Percentiles rank a stretch among this genome's conserved stretches.
Evolutionary conservation across 768 basidiomycete species (phyloP).

Genomic region (Mycena amicta): DNA sequence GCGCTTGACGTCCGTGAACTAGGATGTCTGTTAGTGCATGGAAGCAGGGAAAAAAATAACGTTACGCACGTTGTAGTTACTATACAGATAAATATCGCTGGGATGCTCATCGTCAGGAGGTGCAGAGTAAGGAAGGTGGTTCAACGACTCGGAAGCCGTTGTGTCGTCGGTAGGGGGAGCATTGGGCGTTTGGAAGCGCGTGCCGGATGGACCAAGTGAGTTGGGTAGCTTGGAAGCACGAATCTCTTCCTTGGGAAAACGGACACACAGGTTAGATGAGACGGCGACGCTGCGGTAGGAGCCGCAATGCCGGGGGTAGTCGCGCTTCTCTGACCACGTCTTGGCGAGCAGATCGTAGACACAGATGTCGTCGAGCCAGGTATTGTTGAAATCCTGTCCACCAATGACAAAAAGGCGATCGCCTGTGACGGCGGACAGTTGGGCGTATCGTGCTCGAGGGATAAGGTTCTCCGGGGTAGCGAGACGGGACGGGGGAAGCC

Average conservation of each 20-base stretch:
- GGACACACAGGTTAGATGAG: constrained; percentile 66
- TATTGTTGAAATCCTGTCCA: constrained; percentile 91
- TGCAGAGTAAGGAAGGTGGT: constrained; percentile 78
- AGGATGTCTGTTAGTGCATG: constrained; percentile 3
- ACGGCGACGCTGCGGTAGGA: constrained; percentile 95
- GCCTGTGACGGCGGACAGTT: constrained; percentile 85
- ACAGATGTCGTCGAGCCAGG: constrained; percentile 92
- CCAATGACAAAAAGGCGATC: constrained; percentile 90
- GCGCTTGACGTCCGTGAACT: constrained; percentile 95
- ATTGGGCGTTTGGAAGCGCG: constrained; percentile 57
- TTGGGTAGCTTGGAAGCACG: constrained; percentile 42
- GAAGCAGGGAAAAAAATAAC: constrained; percentile 1
- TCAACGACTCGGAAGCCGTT: constrained; percentile 60
- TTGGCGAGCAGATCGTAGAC: constrained; percentile 78
- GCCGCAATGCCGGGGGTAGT: constrained; percentile 91
- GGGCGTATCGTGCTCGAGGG: constrained; percentile 91
- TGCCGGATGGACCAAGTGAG: constrained; percentile 55
- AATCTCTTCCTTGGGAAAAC: constrained; percentile 66
- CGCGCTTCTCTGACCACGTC: constrained; percentile 78
- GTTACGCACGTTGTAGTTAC: constrained; percentile 87
- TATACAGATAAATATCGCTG: constrained; percentile 88
- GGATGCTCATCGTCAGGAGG: constrained; percentile 73
- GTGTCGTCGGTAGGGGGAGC: constrained; percentile 45
- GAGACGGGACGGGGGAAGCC: constrained; percentile 59
- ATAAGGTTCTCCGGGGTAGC: constrained; percentile 49